Evolutionary conservation across 2,329 filamentous ascomycete species (phyloP).

Genomic region (Verticillium isaacii): DNA sequence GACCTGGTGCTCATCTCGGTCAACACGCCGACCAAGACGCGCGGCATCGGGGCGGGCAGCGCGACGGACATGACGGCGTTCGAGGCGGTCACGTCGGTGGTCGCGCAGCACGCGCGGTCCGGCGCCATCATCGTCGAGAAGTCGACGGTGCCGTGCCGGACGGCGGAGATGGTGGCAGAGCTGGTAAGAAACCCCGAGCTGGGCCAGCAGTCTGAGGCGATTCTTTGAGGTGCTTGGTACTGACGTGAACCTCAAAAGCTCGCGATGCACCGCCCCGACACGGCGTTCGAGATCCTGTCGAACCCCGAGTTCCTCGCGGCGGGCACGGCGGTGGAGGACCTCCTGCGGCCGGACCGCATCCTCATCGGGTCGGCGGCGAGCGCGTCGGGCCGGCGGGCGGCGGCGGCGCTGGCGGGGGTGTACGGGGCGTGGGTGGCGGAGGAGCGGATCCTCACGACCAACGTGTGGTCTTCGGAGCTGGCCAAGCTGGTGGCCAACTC

Average conservation of each 20-base stretch:
- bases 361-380: conserved; percentile 67
- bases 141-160: conserved; percentile 73
- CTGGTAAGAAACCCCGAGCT: conserved; percentile 51
- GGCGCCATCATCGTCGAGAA: conserved; percentile 78
- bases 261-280: conserved; percentile 53
- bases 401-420: conserved; percentile 56
- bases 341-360: conserved; percentile 66
- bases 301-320: conserved; percentile 80
- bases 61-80: conserved; percentile 70
- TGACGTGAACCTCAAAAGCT: conserved; percentile 30
- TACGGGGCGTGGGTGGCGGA: conserved; percentile 69
- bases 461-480: conserved; percentile 73
- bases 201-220: no score
- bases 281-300: conserved; percentile 70
- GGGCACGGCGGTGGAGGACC: conserved; percentile 67
- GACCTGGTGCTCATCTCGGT: conserved; percentile 73
- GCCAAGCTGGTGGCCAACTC: conserved; percentile 76
- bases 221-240: no score
- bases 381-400: conserved; percentile 54
- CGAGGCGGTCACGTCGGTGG: conserved; percentile 62
- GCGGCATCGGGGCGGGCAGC: conserved; percentile 62
- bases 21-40: conserved; percentile 73
- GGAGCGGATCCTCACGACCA: conserved; percentile 64
- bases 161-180: conserved; percentile 63
- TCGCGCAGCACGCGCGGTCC: conserved; percentile 61